Evolutionary conservation across 164 flowering plant genomes (phyloP), one percentile per base, ranked within the genome.

Genomic region (Cinnamomum chago): DNA sequence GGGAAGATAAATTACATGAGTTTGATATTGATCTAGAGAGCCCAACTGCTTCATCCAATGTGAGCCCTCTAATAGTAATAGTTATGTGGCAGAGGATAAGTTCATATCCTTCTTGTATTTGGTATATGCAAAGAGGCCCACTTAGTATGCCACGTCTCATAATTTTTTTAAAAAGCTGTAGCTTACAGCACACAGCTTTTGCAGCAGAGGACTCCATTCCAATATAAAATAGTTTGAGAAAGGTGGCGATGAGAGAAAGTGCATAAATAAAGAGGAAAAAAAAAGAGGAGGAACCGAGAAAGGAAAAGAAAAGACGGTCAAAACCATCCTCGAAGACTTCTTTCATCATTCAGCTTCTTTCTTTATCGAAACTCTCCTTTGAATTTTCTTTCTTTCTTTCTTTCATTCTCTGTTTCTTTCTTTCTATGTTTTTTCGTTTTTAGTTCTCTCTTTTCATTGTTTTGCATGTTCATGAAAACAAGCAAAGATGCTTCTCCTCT

Each of bases 291-390:
- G 47, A 40, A 35, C 6, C 47, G 67, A 79, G 79, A 78, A 64
- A 80, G 74, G 73, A 79, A 82, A 80, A 74, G 74, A 73, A 85
- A 88, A 84, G 88, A 84, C 83, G 93, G 93, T 89, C 92, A 88
- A 91, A 90, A 80, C 76, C 80, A 83, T 80, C 89, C 96, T 91
- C 96, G 93, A 89, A 88, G 88, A 86, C 89, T 89, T 81, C 89
- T 91, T 88, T 89, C 89, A 89, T 89, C 88, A 84, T 40, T 40
- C 47, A 70, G 85, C 82, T 83, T 87, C 96, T 85, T 80, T 89
- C 93, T 89, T 88, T 90, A 90, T 90, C 90, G 95, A 90, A 87
- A 88, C 84, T 82, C 90, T 68, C 82, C 84, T 73, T 72, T 72
- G 77, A 52, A 58, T 77, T 76, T 74, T 71, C 78, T 81, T 77